Evolutionary conservation across 768 basidiomycete genomes (phyloP), one percentile per base, ranked within the genome.

Genomic region (Trametes gibbosa): DNA sequence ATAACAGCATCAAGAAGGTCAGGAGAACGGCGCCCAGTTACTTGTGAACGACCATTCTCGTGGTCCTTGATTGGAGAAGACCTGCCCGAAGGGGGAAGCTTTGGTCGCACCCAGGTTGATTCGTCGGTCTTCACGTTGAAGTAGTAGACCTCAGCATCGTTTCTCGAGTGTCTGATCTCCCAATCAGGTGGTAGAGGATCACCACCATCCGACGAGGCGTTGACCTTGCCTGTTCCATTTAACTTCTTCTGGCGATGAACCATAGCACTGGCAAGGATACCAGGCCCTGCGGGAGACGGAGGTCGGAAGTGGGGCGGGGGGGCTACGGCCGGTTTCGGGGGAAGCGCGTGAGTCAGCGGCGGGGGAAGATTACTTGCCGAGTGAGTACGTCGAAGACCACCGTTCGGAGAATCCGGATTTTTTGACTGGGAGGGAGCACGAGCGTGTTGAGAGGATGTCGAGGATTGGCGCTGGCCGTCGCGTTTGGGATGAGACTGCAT

Each of bases 181-280:
- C 87, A 87, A 53, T 79, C 79, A 24, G 79, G 76, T 17, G 85
- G 84, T 25, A 87, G 75, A 37, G 70, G 40, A 46, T 75, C 75
- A 49, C 51, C 64, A 9, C 53, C 49, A 58, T 77, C 77, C 5
- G 17, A 42, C 35, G 47, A 40, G 7, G 42, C 35, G 2, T 35
- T 34, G 12, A 50, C 27, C 46, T 65, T 65, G 14, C 76, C n/a
- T n/a, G n/a, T n/a, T n/a, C n/a, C 71, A 52, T 75, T 75, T 54
- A 65, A 47, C 64, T 77, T 78, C 63, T 78, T 72, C 57, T 82
- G 81, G 45, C 79, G 74, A 53, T 77, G 73, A n/a, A 76, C 77
- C 84, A 87, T 86, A 39, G 83, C 76, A 64, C 83, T 83, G 59
- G 83, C 84, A 65, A 81, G 79, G 66, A 83, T 81, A 66, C 83